Evolutionary conservation across 768 basidiomycete species (phyloP), one percentile per base, ranked within the genome.

Genomic region (Cubamyces sp.): DNA sequence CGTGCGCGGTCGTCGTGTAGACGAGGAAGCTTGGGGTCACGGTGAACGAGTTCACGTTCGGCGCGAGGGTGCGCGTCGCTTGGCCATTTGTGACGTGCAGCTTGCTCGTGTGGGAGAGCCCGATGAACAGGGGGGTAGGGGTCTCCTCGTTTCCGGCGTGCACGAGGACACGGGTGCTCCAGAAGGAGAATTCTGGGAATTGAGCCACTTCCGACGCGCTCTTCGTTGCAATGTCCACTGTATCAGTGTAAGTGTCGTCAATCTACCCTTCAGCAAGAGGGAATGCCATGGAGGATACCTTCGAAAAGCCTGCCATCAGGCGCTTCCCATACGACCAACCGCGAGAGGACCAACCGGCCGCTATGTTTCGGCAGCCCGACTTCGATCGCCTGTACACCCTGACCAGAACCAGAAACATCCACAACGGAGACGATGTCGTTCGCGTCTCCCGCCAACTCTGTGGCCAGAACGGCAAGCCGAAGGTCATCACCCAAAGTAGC

Each of bases 1-100:
- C 87, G 69, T 98, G 96, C 0, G 90, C 76, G 7, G 85, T 86
- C 0, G 94, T 92, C 0, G 92, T 94, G 75, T 86, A 96, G 57
- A 96, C 87, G 34, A 96, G 76, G 71, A 92, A 95, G 19, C 85
- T 84, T 0, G 91, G 85, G 0, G 89, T 81, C 15, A 88, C 61
- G 18, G 84, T 82, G 74, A 93, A 92, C 0, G 95, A 96, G 15
- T 87, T 92, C 19, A 74, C 83, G 58, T 83, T 87, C 3, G 76
- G 71, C 1, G 84, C 80, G 4, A 91, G 69, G 0, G 75, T 70
- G 14, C 57, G 70, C 67, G 50, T 70, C 70, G 14, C 72, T 67
- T 25, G 68, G 28, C 68, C 73, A 9, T 73, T 65, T 5, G 82
- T 75, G 23, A 82, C 78, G 68, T 85, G 84, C 0, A 96, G 75